Evolutionary conservation across 495 filamentous ascomycete species (phyloP).

Genomic region (Talaromyces nanjingensis): DNA sequence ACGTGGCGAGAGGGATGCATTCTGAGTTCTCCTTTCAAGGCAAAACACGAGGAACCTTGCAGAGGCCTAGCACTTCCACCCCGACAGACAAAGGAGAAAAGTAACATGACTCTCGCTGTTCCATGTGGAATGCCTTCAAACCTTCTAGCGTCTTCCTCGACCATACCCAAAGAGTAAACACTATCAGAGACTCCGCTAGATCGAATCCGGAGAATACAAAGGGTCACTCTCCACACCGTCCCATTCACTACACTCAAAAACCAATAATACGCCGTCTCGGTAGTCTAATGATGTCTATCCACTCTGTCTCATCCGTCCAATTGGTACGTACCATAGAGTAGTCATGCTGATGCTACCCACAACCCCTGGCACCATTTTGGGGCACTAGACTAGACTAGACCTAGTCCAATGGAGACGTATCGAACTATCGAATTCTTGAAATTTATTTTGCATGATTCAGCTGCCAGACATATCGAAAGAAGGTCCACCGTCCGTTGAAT

Average conservation of each 20-base stretch:
- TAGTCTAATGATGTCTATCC: background rate
- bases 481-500: background rate
- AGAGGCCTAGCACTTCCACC: background rate
- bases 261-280: background rate
- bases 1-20: background rate
- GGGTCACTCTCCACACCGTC: background rate
- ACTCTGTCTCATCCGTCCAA: background rate
- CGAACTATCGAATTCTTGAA: background rate
- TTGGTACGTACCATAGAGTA: background rate
- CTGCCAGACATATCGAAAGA: background rate
- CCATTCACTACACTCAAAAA: background rate
- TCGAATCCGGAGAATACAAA: background rate
- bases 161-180: background rate
- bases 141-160: conserved; percentile 2
- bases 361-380: background rate
- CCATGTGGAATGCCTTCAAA: background rate
- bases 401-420: background rate
- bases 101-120: background rate
- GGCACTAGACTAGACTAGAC: background rate
- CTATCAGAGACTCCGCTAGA: background rate
- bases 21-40: background rate
- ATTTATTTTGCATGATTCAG: background rate
- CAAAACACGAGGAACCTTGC: background rate
- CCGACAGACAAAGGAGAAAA: background rate
- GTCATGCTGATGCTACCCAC: too few species aligned